phyloP scores from a whole-genome alignment of 805 yeast species.

The Candida nemodendra region DNA sequence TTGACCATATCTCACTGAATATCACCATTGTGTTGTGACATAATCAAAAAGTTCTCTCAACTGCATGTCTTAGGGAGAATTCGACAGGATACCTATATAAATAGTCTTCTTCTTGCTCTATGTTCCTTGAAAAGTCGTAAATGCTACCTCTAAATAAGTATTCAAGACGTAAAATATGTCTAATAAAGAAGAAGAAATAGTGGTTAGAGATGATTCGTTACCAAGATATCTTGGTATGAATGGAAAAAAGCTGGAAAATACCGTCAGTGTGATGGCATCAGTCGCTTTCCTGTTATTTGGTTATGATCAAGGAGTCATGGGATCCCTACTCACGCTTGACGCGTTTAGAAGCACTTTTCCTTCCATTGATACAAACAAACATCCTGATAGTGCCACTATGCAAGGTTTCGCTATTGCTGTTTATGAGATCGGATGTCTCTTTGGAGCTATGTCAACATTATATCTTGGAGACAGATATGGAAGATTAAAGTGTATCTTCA shows the following conservation, averaged over 20 bases:
- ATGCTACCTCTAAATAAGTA: too few relatives aligned
- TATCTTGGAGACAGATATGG: constrained; percentile 39
- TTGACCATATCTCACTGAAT: too few relatives aligned
- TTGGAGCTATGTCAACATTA: constrained; percentile 40
- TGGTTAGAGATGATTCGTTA: too few relatives aligned
- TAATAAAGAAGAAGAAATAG: too few relatives aligned
- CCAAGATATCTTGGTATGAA: constrained; percentile 11
- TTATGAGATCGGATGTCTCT: constrained; percentile 46
- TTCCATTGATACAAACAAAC: constrained; percentile 13
- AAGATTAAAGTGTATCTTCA: constrained; percentile 36
- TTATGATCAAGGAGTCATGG: constrained; percentile 51
- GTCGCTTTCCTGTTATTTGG: constrained; percentile 44
- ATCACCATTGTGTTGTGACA: too few relatives aligned
- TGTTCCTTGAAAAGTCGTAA: too few relatives aligned
- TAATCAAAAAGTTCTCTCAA: too few relatives aligned
- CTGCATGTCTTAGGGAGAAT: too few relatives aligned
- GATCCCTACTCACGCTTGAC: constrained; percentile 24
- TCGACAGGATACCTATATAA: too few relatives aligned
- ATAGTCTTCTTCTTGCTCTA: too few relatives aligned
- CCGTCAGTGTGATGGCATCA: constrained; percentile 18
- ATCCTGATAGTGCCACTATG: constrained; percentile 32
- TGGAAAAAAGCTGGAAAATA: constrained; percentile 13
- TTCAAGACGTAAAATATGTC: too few relatives aligned
- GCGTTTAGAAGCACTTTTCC: constrained; percentile 18
- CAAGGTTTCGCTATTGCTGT: constrained; percentile 49